Base-by-base conservation (phyloP, 2,329 filamentous ascomycete species). In the Tolypocladium endophyticum region DNA sequence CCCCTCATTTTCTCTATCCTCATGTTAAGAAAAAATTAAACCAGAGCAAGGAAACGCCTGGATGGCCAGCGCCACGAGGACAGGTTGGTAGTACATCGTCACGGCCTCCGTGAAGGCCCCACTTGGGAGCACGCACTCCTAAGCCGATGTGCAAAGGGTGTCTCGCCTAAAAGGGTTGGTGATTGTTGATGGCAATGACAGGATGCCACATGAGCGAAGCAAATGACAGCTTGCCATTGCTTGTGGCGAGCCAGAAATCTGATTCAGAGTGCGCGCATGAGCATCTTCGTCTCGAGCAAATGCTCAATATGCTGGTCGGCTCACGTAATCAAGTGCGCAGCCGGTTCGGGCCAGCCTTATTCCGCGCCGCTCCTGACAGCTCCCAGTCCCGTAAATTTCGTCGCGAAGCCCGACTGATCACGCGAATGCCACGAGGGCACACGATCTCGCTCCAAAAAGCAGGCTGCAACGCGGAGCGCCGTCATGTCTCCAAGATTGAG, bases 401-500 rank as follows among this genome's bases (percentile, higher is more conserved):
- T 60, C 56, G 60, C 33, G 9, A 39, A 43, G 47, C 23, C 28
- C 43, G 33, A 16, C n/a, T 54, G 50, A 54, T 54, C 56, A 53
- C 59, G 56, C 57, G 45, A 58, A 52, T 16, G 55, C 36, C 33
- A 28, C 25, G n/a, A 18, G 39, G 53, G 18, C 30, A 30, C 30
- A 54, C 4, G 33, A 47, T 23, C 23, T 28, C 38, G 18, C 56
- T 54, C 41, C 52, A 35, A n/a, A 35, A 52, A 30, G 38, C 39
- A 50, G 28, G 28, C 43, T 50, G 41, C 41, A 59, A 39, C 56
- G 41, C 43, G 57, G 57, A 60, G 64, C 57, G 68, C 64, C 65
- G 65, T 58, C 65, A 73, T 73, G 71, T 68, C 70, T 68, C 64
- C 71, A 60, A 68, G 68, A 65, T 65, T 68, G 60, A 68, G 67